Evolutionary conservation across 2,329 filamentous ascomycete genomes (phyloP).

Genomic region (Fusarium phyllophilum): DNA sequence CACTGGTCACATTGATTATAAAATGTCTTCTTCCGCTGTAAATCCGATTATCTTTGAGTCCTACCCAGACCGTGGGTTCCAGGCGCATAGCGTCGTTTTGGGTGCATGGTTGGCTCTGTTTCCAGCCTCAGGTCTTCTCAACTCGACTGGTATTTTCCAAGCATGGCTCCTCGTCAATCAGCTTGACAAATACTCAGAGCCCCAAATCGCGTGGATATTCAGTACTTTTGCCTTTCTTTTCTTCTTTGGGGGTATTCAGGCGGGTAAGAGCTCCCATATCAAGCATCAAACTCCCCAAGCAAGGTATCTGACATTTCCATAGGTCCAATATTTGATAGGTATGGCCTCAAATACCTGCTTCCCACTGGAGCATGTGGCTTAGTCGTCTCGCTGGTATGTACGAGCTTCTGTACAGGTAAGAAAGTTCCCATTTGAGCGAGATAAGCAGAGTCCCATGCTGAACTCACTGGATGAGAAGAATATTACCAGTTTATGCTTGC

Average conservation of each 20-base stretch:
- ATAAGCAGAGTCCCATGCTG: accelerated
- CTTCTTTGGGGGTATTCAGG: background rate
- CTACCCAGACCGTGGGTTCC: background rate
- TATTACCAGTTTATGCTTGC: background rate
- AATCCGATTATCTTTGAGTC: background rate
- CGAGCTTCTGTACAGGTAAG: background rate
- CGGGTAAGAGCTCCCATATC: background rate
- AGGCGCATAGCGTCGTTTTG: background rate
- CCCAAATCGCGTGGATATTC: background rate
- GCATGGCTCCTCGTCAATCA: background rate
- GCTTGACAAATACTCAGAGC: accelerated
- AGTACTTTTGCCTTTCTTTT: background rate
- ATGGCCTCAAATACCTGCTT: background rate
- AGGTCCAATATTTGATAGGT: background rate
- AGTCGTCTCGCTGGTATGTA: accelerated
- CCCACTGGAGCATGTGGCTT: background rate
- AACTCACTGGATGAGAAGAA: background rate
- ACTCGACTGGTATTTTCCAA: background rate
- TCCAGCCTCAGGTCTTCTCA: background rate
- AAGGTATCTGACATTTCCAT: background rate
- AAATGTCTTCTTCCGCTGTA: accelerated
- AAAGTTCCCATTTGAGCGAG: accelerated
- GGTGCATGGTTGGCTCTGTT: background rate
- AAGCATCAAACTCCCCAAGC: background rate
- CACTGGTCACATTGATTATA: accelerated